Base-by-base conservation (phyloP, 768 basidiomycete species). In the Podaxis sp. region DNA sequence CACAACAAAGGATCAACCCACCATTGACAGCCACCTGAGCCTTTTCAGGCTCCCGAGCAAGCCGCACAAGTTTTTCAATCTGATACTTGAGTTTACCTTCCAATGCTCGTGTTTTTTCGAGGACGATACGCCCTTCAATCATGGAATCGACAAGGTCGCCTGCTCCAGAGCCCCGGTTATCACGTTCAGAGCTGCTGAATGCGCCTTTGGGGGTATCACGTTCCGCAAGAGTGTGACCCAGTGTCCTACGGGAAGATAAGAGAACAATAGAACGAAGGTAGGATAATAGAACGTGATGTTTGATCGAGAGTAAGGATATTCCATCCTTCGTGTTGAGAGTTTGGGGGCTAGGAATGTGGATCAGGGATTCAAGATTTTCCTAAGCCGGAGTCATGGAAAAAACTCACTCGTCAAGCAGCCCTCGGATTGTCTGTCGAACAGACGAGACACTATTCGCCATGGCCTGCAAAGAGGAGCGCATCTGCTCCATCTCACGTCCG, bases 31-130 rank as follows among this genome's bases (percentile, higher is more conserved):
- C 72, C 36, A 76, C 70, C 51, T 72, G 66, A 53, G 70, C 75
- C 63, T 77, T 73, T 23, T 77, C 73, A 16, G 79, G 75, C 65
- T 90, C 87, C 59, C 88, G 85, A 0, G 93, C 89, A 4, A 91
- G 73, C 62, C 84, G 82, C 27, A 95, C 83, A 16, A 99, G 83
- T 71, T 98, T 98, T 65, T 98, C 94, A 67, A 99, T 93, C 71
- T 98, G 97, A 72, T 99, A 98, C 51, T 83, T 85, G 82, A 99
- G 90, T 68, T 91, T 87, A 56, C 80, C 79, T 73, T 98, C 95
- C 23, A 99, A 80, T 0, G 85, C 80, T 61, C 89, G 88, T 51
- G 90, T 80, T 75, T 97, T 98, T 70, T 99, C 97, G 48, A 98
- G 82, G 7, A 93, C 84, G 47, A 95, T 77, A 11, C 94, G 85